Percentiles rank a stretch among this genome's conserved stretches.
Conservation (phyloP, 495 filamentous ascomycete genomes). For the Penicillium soppii region DNA sequence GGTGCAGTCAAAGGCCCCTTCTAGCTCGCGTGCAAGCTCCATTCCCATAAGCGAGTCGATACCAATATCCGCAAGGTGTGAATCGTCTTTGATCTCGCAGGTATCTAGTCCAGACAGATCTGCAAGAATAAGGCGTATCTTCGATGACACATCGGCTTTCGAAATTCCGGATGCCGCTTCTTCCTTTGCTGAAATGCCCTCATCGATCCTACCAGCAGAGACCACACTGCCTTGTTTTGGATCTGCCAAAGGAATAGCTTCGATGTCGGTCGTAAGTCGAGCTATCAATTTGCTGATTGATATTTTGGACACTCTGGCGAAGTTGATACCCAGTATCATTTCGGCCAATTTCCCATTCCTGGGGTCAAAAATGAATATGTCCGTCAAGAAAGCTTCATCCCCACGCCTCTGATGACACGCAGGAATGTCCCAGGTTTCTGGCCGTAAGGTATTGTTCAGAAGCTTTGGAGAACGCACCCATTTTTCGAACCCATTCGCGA, state of each 20-base stretch:
- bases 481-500: conserved; percentile 46
- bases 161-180: not conserved
- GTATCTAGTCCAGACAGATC: conserved; percentile 36
- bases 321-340: conserved; percentile 52
- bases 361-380: conserved; percentile 54
- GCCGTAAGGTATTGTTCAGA: conserved; percentile 11
- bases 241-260: not conserved
- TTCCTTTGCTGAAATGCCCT: not conserved
- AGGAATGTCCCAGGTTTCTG: conserved; percentile 45
- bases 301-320: conserved; percentile 39
- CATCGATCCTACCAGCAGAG: not conserved
- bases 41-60: conserved; percentile 54
- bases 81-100: conserved; percentile 31
- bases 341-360: conserved; percentile 39
- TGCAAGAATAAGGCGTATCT: conserved; percentile 16
- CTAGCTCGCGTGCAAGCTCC: conserved; percentile 48
- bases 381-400: conserved; percentile 40
- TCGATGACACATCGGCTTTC: not conserved
- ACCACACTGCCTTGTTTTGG: not conserved
- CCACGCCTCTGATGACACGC: conserved; percentile 34
- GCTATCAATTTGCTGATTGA: conserved; percentile 39
- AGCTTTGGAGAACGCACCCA: conserved; percentile 45
- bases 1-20: conserved; percentile 33
- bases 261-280: conserved; percentile 1
- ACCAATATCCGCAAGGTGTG: conserved; percentile 41